Conservation (phyloP, 371 early-diverging fungal genomes). For the Conidiobolus coronatus region DNA sequence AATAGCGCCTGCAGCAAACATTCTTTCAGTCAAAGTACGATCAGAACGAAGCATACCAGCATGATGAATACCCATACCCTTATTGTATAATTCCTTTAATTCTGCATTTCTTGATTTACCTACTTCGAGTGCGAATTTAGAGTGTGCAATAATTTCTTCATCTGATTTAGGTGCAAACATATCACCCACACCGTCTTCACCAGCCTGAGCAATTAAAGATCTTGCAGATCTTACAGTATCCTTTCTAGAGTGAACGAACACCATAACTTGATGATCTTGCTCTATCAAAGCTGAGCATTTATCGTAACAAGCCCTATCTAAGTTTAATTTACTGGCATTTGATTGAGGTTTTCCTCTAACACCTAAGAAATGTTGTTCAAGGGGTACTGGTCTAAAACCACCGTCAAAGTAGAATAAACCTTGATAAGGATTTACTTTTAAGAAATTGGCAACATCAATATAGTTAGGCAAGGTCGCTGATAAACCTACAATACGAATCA, state of each 20-base stretch:
- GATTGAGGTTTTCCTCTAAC: slow-evolving; percentile 84
- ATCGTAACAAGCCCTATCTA: slow-evolving; percentile 73
- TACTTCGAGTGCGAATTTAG: too few species aligned
- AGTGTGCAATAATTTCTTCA: too few species aligned
- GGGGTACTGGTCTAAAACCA: slow-evolving; percentile 80
- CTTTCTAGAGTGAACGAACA: slow-evolving; percentile 96
- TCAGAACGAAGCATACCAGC: slow-evolving; percentile 94
- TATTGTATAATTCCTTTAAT: slow-evolving; percentile 70
- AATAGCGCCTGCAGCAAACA: slow-evolving; percentile 80
- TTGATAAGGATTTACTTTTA: slow-evolving; percentile 61
- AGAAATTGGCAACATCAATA: slow-evolving; percentile 86
- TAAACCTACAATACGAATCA: slow-evolving; percentile 90
- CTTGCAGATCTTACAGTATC: slow-evolving; percentile 91
- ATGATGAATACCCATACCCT: slow-evolving; percentile 96
- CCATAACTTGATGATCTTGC: slow-evolving; percentile 78
- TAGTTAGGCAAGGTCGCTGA: slow-evolving; percentile 99
- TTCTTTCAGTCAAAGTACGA: slow-evolving; percentile 82
- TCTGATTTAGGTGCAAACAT: slow-evolving; percentile 50
- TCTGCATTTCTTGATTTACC: slow-evolving; percentile 67
- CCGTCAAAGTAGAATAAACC: slow-evolving; percentile 90
- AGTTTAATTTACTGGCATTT: slow-evolving; percentile 72
- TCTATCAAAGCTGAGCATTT: slow-evolving; percentile 36
- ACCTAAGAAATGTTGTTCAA: slow-evolving; percentile 87
- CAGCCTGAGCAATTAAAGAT: slow-evolving; percentile 69
- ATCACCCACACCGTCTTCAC: slow-evolving; percentile 61